Evolutionary conservation across 2,329 filamentous ascomycete species (phyloP).

Genomic region (Hysterium pulicare): DNA sequence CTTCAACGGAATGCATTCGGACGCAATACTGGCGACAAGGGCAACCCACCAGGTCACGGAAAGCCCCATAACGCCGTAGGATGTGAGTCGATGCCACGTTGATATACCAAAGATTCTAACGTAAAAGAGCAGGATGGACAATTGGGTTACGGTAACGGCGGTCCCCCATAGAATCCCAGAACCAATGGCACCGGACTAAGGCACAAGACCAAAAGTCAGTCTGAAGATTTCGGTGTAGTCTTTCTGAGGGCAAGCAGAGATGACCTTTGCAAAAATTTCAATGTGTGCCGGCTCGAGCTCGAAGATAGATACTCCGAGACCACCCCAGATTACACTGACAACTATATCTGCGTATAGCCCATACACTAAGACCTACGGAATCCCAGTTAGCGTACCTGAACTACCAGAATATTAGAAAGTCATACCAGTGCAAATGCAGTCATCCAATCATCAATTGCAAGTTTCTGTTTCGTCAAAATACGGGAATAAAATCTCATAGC

Average conservation of each 20-base stretch:
- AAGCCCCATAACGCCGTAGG: neutral
- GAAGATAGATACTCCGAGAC: neutral
- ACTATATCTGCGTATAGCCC: constrained; percentile 2
- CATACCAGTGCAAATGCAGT: neutral
- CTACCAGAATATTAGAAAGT: too few relatives aligned
- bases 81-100: neutral
- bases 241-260: neutral
- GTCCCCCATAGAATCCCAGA: constrained; percentile 2
- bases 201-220: neutral
- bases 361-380: neutral
- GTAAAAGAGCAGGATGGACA: constrained; percentile 3
- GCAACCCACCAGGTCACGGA: neutral
- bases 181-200: neutral
- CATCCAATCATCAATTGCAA: neutral
- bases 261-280: constrained; percentile 3
- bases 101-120: neutral
- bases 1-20: constrained; percentile 1
- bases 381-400: too few relatives aligned
- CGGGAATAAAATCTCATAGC: constrained; percentile 2
- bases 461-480: constrained; percentile 1
- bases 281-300: neutral
- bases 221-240: neutral
- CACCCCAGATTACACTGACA: constrained; percentile 3
- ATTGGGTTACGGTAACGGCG: constrained; percentile 1
- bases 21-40: neutral